A percentile compares a stretch with the other conserved stretches of the same genome.
Conservation (phyloP, 176 grass and related monocot species). For the Oryza glaberrima region DNA sequence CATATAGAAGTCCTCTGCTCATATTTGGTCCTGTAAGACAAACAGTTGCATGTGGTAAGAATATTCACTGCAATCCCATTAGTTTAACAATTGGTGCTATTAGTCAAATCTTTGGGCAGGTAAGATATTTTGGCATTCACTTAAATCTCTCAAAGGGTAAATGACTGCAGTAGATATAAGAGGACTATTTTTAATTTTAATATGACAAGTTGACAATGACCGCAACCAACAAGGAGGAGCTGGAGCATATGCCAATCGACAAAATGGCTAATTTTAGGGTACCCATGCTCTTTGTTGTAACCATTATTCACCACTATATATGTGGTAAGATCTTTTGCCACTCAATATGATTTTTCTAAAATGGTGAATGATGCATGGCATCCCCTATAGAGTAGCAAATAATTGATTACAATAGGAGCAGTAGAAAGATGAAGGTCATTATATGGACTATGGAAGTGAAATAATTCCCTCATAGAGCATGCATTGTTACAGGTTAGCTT, state of each 20-base stretch:
- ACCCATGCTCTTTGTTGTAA: not conserved
- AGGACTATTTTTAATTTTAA: not conserved
- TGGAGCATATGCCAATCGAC: not conserved
- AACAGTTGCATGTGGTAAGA: not conserved
- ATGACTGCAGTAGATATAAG: not conserved
- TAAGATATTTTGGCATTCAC: conserved; percentile 11
- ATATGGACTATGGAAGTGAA: not conserved
- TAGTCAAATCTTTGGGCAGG: conserved; percentile 9
- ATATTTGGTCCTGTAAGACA: conserved; percentile 2
- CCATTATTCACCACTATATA: not conserved
- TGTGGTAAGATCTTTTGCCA: not conserved
- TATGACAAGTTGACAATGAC: not conserved
- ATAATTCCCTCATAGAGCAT: not conserved
- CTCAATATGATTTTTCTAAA: too few relatives aligned
- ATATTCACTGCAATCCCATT: not conserved
- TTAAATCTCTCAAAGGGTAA: not conserved
- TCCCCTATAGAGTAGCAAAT: not conserved
- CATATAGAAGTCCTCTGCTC: not conserved
- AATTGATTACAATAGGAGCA: not conserved
- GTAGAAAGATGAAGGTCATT: not conserved
- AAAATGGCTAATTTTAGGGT: not conserved
- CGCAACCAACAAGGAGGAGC: not conserved
- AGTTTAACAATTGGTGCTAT: not conserved
- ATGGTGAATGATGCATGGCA: too few relatives aligned
- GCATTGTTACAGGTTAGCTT: not conserved